Base-by-base conservation (phyloP, 805 yeast genomes). In the Barnettozyma sp. region DNA sequence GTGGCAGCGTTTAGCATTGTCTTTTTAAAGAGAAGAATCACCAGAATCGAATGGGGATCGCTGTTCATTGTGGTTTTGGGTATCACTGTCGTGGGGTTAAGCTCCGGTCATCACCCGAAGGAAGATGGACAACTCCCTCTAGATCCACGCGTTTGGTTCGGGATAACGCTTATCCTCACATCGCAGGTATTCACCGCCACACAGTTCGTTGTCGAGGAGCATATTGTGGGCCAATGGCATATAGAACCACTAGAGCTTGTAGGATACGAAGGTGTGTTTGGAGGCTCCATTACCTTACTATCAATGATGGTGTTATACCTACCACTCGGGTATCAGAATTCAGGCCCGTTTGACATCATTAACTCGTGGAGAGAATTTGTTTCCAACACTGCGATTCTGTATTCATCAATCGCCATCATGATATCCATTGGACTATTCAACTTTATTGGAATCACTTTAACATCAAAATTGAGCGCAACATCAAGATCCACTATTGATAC, bases 131-230 rank as follows among this genome's bases (percentile, higher is more conserved):
- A n/a, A n/a, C n/a, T n/a, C n/a, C n/a, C 12, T 21, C 30, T 13
- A 19, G 42, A 2, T 8, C 49, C 39, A 4, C 58, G 65, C 33
- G 59, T 73, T 1, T 51, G 69, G 0, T 43, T 76, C 27, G 94
- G 94, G 6, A 71, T 82, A 41, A 23, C 56, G 1, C 53, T 82
- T 26, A 70, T 83, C 36, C 55, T 80, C 9, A 37, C 71, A 18
- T 92, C 81, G 7, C 82, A 76, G 46, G 49, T 75, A n/a, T 70
- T 80, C 43, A 76, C 79, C 34, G 92, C 92, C 0, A 58, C 77
- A 12, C 94, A 83, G 54, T 83, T 82, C 55, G 92, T 83, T 3
- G 65, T 76, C 26, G 94, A 83, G 52, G 94, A 83, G 50, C 77
- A 76, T 47, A 67, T 83, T 31, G 58, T 83, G 40, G 56, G 65